Evolutionary conservation across 345 rosid genomes (phyloP).

Genomic region (Bretschneidera sinensis): DNA sequence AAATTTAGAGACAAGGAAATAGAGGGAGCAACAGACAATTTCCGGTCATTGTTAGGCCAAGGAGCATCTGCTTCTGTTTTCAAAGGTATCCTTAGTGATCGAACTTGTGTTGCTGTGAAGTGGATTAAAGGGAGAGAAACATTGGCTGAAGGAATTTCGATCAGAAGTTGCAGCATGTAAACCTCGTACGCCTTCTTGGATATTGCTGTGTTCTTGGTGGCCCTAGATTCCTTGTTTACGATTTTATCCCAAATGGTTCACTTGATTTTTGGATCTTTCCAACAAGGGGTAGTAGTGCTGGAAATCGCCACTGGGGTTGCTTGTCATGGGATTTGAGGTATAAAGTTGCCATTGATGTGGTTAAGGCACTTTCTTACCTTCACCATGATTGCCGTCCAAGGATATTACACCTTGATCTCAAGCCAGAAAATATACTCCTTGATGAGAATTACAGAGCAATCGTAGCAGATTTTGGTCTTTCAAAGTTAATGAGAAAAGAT

Average conservation of each 20-base stretch:
- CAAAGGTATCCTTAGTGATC: slow-evolving; percentile 53
- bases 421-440: slow-evolving; percentile 64
- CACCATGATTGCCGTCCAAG: slow-evolving; percentile 69
- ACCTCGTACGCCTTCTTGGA: slow-evolving; percentile 59
- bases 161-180: slow-evolving; percentile 75
- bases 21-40: slow-evolving; percentile 76
- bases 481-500: slow-evolving; percentile 52
- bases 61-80: slow-evolving; percentile 66
- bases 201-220: slow-evolving; percentile 36
- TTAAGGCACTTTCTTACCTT: slow-evolving; percentile 61
- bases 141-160: slow-evolving; percentile 54
- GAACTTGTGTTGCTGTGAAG: slow-evolving; percentile 61
- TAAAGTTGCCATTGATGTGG: slow-evolving; percentile 58
- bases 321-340: slow-evolving; percentile 64
- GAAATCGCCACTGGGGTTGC: slow-evolving; percentile 44
- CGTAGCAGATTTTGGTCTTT: slow-evolving; percentile 64
- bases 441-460: slow-evolving; percentile 51
- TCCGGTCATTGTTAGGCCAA: slow-evolving; percentile 44
- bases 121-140: slow-evolving; percentile 54
- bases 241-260: slow-evolving; percentile 59
- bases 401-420: slow-evolving; percentile 64
- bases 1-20: slow-evolving; percentile 59
- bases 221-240: slow-evolving; percentile 53
- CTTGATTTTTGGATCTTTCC: slow-evolving; percentile 65
- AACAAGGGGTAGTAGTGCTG: slow-evolving; percentile 1